phyloP scores from a whole-genome alignment of 495 filamentous ascomycete genomes.

The Aspergillus hancockii region DNA sequence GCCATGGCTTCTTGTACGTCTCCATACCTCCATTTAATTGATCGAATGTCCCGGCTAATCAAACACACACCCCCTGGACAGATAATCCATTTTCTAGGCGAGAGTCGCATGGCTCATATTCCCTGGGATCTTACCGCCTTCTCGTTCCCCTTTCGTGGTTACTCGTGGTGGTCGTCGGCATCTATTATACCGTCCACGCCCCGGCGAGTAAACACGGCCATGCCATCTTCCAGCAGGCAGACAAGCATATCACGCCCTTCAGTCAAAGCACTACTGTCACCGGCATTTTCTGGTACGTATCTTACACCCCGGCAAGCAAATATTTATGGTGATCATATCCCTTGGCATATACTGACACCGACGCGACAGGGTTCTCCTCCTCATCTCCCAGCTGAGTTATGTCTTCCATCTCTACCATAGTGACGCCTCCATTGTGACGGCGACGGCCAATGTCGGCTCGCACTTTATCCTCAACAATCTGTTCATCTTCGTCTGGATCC shows the following conservation, averaged over 20 bases:
- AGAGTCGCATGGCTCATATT: conserved; percentile 55
- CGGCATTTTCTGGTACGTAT: conserved; percentile 70
- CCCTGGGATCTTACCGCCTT: conserved; percentile 62
- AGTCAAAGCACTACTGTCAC: conserved; percentile 69
- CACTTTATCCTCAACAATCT: conserved; percentile 88
- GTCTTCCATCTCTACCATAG: conserved; percentile 72
- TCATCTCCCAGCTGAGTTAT: conserved; percentile 74
- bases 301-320: not conserved
- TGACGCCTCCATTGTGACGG: conserved; percentile 56
- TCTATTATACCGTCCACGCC: conserved; percentile 67
- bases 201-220: conserved; percentile 57
- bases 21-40: not conserved
- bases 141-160: conserved; percentile 72
- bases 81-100: conserved; percentile 67
- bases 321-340: too few species aligned
- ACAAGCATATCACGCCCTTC: conserved; percentile 67
- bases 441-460: conserved; percentile 74
- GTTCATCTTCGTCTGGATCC: conserved; percentile 72
- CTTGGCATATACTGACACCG: not conserved
- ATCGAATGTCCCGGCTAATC: not conserved
- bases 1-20: conserved; percentile 10
- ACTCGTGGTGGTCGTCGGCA: conserved; percentile 62
- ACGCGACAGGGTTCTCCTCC: conserved; percentile 64
- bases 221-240: conserved; percentile 70
- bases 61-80: not conserved